phyloP scores from a whole-genome alignment of 768 basidiomycete species.

The Mycena haematopus region DNA sequence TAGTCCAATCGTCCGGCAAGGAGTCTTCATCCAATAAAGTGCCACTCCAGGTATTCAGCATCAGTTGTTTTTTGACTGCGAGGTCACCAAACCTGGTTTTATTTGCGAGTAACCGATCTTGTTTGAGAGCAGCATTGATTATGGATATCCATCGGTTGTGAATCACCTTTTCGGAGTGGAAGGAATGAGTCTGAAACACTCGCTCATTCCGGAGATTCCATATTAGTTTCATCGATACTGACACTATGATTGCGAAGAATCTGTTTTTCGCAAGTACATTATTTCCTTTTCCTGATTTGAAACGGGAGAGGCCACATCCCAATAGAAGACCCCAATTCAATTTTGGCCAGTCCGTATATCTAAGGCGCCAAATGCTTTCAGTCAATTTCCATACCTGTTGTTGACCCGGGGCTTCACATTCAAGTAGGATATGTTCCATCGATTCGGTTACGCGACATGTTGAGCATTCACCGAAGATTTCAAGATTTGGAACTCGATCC shows the following conservation, averaged over 20 bases:
- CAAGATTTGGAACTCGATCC: slow-evolving; percentile 19
- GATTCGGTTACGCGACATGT: slow-evolving; percentile 26
- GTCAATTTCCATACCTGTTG: neutral
- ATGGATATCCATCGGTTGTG: neutral
- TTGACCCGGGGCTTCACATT: neutral
- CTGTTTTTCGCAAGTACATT: neutral
- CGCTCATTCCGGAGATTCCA: neutral
- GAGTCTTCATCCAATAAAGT: neutral
- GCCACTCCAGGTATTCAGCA: neutral
- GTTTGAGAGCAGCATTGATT: neutral
- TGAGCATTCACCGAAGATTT: slow-evolving; percentile 20
- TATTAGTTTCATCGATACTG: neutral
- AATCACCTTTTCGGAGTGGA: neutral
- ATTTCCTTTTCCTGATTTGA: neutral
- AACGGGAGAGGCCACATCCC: neutral
- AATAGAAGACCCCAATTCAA: neutral
- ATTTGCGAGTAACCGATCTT: neutral
- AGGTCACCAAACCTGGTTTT: neutral
- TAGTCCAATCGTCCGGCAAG: slow-evolving; percentile 6
- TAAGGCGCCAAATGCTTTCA: neutral
- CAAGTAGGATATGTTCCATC: neutral
- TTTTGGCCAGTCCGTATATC: neutral
- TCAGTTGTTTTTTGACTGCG: neutral
- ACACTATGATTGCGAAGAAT: neutral
- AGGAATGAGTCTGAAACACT: neutral